These are phyloP conservation scores for Mycena galericulata DNA, from an alignment of 768 basidiomycete genomes.

Conservation along the genomic window DNA sequence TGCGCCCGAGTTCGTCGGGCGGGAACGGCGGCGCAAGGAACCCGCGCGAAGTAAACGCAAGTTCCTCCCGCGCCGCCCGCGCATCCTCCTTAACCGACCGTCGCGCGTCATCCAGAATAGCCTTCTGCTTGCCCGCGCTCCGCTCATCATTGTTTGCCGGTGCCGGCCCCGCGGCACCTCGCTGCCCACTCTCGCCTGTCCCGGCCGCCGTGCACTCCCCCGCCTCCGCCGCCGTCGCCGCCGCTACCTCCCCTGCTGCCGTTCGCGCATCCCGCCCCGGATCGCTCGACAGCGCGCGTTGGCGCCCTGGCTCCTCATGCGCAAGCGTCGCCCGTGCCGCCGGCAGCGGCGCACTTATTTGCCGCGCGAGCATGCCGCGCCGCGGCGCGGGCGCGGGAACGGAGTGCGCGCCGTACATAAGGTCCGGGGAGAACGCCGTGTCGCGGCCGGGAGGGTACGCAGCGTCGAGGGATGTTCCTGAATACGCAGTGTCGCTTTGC, in stretches of 20 bases:
- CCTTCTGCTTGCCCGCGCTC: neutral
- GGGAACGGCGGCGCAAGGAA: constrained; percentile 88
- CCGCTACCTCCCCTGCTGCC: neutral
- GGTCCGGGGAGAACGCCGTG: too few relatives aligned
- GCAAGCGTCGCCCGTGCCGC: neutral
- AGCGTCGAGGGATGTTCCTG: too few relatives aligned
- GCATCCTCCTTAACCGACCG: constrained; percentile 48
- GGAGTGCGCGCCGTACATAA: neutral
- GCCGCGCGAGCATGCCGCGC: constrained; percentile 57
- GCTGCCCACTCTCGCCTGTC: too few relatives aligned
- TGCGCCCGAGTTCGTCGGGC: constrained; percentile 84
- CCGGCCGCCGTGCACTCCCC: constrained; percentile 41
- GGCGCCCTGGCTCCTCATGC: constrained; percentile 24
- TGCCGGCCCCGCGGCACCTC: too few relatives aligned
- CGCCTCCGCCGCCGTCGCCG: neutral
- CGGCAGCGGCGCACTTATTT: constrained; percentile 62
- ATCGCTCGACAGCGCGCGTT: constrained; percentile 23
- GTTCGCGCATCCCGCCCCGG: constrained; percentile 11
- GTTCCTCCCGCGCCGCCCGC: constrained; percentile 74
- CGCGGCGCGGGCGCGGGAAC: constrained; percentile 45
- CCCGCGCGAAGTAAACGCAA: constrained; percentile 71
- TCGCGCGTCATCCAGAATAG: constrained; percentile 29
- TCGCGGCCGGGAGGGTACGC: too few relatives aligned
- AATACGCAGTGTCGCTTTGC: too few relatives aligned
- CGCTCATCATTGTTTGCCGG: too few relatives aligned